phyloP scores from a whole-genome alignment of 2,329 filamentous ascomycete genomes.

The Aureobasidium mangrovei region DNA sequence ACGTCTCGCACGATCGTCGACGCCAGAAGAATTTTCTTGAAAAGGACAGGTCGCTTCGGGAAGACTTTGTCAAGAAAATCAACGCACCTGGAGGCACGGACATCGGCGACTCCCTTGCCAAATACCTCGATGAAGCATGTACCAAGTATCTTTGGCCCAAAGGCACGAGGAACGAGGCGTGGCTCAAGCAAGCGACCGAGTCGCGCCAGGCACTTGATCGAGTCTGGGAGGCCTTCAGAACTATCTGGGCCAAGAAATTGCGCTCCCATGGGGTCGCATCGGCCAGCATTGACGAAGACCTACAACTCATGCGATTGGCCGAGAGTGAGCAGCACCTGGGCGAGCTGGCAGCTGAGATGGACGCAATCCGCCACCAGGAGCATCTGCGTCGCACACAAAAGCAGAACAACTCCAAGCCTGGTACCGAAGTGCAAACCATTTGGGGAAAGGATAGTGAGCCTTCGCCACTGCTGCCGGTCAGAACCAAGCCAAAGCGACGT shows the following conservation, averaged over 20 bases:
- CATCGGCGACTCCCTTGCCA: not conserved
- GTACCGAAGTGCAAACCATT: not conserved
- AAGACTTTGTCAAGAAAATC: not conserved
- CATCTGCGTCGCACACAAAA: not conserved
- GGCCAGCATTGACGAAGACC: not conserved
- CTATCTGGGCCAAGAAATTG: not conserved
- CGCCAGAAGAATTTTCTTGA: not conserved
- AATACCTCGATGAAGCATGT: not conserved
- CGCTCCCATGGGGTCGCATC: not conserved
- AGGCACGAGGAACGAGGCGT: not conserved
- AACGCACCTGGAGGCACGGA: not conserved
- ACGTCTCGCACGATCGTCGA: not conserved
- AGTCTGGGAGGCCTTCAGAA: not conserved
- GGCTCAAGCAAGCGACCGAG: not conserved
- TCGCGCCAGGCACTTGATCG: not conserved
- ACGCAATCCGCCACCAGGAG: not conserved
- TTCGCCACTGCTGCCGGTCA: not conserved
- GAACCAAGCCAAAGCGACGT: not conserved
- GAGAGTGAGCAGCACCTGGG: not conserved
- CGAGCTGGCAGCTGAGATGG: not conserved
- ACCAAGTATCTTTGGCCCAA: not conserved
- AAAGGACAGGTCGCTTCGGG: not conserved
- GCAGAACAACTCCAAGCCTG: not conserved
- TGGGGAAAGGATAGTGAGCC: not conserved
- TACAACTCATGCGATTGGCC: not conserved